Evolutionary conservation across 768 basidiomycete species (phyloP).

Genomic region (Tricholoma terreum): DNA sequence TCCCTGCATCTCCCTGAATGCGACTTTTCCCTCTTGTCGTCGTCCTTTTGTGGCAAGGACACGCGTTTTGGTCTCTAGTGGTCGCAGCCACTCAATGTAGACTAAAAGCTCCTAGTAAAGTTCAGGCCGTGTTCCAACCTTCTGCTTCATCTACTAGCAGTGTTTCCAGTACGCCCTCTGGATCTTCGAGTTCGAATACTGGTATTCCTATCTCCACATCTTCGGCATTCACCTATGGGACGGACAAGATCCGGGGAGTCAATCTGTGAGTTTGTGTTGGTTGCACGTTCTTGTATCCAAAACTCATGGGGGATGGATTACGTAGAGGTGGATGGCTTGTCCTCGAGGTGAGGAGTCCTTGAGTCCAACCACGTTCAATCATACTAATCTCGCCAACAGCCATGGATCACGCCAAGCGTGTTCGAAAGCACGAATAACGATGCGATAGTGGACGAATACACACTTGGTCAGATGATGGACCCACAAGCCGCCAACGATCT

Average conservation of each 20-base stretch:
- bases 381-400: slow-evolving; percentile 34
- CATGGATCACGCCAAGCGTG: slow-evolving; percentile 78
- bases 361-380: not conserved
- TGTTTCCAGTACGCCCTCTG: slow-evolving; percentile 1
- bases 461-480: slow-evolving; percentile 53
- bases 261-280: slow-evolving; percentile 49
- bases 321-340: slow-evolving; percentile 59
- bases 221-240: slow-evolving; percentile 42
- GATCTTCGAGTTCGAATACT: slow-evolving; percentile 8
- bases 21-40: slow-evolving; percentile 16
- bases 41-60: slow-evolving; percentile 18
- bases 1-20: slow-evolving; percentile 8
- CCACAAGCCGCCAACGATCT: slow-evolving; percentile 37
- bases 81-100: slow-evolving; percentile 30
- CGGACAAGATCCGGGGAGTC: slow-evolving; percentile 51
- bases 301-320: not conserved
- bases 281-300: not conserved
- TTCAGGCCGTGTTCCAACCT: slow-evolving; percentile 1
- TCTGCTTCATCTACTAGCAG: slow-evolving; percentile 1
- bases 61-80: slow-evolving; percentile 11
- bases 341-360: slow-evolving; percentile 41
- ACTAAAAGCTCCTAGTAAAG: slow-evolving; percentile 15
- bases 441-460: slow-evolving; percentile 59
- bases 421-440: slow-evolving; percentile 60
- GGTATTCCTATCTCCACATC: slow-evolving; percentile 15